phyloP scores from a whole-genome alignment of 768 basidiomycete species.

The Suillus plorans region DNA sequence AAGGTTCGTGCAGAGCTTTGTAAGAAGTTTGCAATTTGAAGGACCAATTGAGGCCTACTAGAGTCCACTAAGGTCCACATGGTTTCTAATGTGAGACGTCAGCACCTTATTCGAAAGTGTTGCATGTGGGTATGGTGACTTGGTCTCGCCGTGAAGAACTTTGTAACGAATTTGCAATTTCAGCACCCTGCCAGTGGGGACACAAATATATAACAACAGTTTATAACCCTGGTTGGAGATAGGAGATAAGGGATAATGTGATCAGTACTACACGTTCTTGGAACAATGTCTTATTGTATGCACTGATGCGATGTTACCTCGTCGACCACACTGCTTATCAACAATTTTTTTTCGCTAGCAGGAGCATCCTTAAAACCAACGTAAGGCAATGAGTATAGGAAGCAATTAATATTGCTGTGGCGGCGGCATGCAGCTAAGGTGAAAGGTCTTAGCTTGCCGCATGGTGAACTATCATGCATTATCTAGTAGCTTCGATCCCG shows the following conservation, averaged over 20 bases:
- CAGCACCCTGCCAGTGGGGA: too few species aligned
- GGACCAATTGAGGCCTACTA: background rate
- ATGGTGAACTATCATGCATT: background rate
- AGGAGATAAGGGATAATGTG: background rate
- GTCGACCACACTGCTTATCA: background rate
- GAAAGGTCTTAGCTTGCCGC: background rate
- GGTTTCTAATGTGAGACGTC: background rate
- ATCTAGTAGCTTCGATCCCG: background rate
- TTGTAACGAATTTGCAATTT: conserved; percentile 1
- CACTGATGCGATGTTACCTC: background rate
- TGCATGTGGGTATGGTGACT: background rate
- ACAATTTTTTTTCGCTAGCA: background rate
- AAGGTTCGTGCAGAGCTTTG: background rate
- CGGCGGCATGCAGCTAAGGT: background rate
- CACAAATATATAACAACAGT: background rate
- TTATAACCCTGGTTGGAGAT: background rate
- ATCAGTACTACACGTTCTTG: background rate
- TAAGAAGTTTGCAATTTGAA: background rate
- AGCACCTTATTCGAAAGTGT: background rate
- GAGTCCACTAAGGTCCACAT: background rate
- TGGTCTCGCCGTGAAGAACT: background rate
- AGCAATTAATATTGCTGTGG: background rate
- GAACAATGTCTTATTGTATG: background rate
- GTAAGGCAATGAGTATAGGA: background rate
- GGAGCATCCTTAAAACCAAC: background rate